These are phyloP conservation scores for Phylloporus scabripes DNA, from an alignment of 768 basidiomycete species.

Conservation along the genomic window DNA sequence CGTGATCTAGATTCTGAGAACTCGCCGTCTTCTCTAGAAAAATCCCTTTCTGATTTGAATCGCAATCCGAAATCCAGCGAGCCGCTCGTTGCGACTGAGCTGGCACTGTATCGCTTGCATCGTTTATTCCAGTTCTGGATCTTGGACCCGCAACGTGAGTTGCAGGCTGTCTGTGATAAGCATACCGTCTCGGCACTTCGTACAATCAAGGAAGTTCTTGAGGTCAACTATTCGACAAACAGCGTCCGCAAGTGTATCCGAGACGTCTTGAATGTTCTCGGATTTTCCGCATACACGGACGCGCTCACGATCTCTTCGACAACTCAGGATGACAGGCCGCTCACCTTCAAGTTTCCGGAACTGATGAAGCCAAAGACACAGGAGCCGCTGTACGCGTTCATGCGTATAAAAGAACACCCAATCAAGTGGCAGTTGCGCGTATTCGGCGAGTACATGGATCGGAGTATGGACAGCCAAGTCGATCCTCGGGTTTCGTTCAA, in stretches of 20 bases:
- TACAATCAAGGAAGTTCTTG: constrained; percentile 41
- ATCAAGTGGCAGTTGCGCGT: constrained; percentile 62
- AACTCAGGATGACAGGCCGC: constrained; percentile 21
- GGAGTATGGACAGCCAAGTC: constrained; percentile 57
- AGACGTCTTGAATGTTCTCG: constrained; percentile 40
- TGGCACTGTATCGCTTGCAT: constrained; percentile 49
- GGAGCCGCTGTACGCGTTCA: constrained; percentile 41
- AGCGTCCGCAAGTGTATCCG: constrained; percentile 34
- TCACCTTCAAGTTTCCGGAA: constrained; percentile 52
- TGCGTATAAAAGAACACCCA: constrained; percentile 53
- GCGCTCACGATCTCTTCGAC: constrained; percentile 12
- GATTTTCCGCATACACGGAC: constrained; percentile 39
- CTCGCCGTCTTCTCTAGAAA: constrained; percentile 24
- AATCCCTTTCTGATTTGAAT: constrained; percentile 33
- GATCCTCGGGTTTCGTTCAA: constrained; percentile 58
- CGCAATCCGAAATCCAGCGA: constrained; percentile 43
- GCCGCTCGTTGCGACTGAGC: constrained; percentile 44
- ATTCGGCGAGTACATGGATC: constrained; percentile 69
- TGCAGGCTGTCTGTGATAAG: constrained; percentile 37
- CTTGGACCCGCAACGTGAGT: constrained; percentile 36
- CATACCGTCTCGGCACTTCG: constrained; percentile 45
- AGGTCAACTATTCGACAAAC: constrained; percentile 27
- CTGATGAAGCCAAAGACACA: constrained; percentile 44
- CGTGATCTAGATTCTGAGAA: constrained; percentile 24
- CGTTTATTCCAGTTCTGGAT: constrained; percentile 51